Conservation (phyloP, 2,329 filamentous ascomycete genomes). For the Penicillium sp. region DNA sequence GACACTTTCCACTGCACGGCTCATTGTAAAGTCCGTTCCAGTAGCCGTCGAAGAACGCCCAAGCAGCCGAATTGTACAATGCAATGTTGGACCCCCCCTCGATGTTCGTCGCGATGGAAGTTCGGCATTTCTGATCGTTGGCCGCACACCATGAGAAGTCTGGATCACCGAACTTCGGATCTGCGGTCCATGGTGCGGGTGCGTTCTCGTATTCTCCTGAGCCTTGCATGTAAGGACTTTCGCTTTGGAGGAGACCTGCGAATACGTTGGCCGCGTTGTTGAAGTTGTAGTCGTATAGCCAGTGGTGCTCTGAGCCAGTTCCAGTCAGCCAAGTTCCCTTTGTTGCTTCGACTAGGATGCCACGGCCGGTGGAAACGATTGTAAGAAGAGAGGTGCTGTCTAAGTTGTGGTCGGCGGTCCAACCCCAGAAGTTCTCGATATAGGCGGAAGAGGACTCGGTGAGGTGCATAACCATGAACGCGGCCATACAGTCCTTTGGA, state of each 20-base stretch:
- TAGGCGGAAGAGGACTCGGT: constrained; percentile 50
- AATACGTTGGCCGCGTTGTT: constrained; percentile 45
- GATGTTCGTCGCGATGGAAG: constrained; percentile 30
- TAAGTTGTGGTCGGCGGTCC: constrained; percentile 53
- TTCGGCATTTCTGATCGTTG: constrained; percentile 31
- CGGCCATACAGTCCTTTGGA: constrained; percentile 48
- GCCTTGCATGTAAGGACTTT: constrained; percentile 38
- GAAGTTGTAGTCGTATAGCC: constrained; percentile 52
- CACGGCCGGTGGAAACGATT: constrained; percentile 41
- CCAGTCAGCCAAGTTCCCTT: constrained; percentile 49
- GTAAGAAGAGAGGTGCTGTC: constrained; percentile 37
- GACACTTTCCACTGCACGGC: constrained; percentile 30
- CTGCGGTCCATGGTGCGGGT: constrained; percentile 31
- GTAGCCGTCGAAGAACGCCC: constrained; percentile 35
- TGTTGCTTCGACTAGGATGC: constrained; percentile 43
- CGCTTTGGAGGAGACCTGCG: constrained; percentile 37
- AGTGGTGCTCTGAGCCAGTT: constrained; percentile 49
- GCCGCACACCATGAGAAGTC: constrained; percentile 32
- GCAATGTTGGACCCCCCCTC: constrained; percentile 32
- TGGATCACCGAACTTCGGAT: constrained; percentile 28
- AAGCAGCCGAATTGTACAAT: constrained; percentile 35
- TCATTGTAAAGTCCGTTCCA: constrained; percentile 32
- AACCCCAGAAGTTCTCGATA: constrained; percentile 56
- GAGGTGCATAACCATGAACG: constrained; percentile 55
- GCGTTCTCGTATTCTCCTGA: constrained; percentile 26